phyloP scores from a whole-genome alignment of 805 yeast genomes.

The Saccharomyces jurei region DNA sequence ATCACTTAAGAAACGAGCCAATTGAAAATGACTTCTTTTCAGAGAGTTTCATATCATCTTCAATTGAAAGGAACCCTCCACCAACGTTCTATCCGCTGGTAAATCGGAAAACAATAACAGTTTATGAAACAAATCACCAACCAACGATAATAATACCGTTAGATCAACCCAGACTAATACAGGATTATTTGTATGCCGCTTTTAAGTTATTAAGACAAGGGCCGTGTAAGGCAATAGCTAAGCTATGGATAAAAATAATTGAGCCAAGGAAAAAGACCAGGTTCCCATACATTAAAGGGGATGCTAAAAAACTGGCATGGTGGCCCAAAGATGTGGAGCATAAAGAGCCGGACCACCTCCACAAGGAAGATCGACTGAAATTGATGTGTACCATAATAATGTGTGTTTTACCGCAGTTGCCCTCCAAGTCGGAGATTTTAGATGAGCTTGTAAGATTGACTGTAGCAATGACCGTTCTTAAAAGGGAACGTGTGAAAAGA shows the following conservation, averaged over 20 bases:
- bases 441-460: constrained; percentile 13
- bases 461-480: constrained; percentile 11
- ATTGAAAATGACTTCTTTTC: constrained; percentile 2
- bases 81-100: not conserved
- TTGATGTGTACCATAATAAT: constrained; percentile 38
- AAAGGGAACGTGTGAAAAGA: constrained; percentile 9
- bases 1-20: not conserved
- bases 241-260: constrained; percentile 55
- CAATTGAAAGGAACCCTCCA: not conserved
- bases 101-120: not conserved
- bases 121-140: not conserved
- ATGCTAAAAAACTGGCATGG: constrained; percentile 50
- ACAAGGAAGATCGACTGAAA: constrained; percentile 46
- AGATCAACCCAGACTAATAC: constrained; percentile 1
- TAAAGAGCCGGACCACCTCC: constrained; percentile 67
- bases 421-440: constrained; percentile 7
- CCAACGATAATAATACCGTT: not conserved
- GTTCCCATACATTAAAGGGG: constrained; percentile 53
- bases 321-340: constrained; percentile 60
- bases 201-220: constrained; percentile 41
- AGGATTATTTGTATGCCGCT: constrained; percentile 13
- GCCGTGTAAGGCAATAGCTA: constrained; percentile 54
- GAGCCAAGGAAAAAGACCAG: constrained; percentile 61
- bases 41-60: not conserved
- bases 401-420: constrained; percentile 12